Evolutionary conservation across 768 basidiomycete species (phyloP), one percentile per base, ranked within the genome.

Genomic region (Russula emetica): DNA sequence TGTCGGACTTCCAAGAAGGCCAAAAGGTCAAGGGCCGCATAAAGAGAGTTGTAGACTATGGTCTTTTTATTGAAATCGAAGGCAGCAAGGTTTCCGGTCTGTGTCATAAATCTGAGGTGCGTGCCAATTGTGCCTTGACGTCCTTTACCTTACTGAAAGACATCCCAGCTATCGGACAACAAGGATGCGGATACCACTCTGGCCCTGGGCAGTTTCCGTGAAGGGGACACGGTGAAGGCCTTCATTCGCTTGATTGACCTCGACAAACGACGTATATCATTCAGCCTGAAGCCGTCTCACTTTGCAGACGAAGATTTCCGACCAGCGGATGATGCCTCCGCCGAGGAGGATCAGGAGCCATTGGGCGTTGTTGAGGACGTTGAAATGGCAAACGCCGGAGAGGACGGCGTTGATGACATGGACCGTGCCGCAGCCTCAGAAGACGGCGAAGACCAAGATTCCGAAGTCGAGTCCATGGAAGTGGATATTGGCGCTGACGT

Each of bases 101-200:
- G 13, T 99, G 96, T 73, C 96, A 98, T 74, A 94, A 94, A 74
- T 92, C 92, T 11, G 83, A 98, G 82, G 93, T 88, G 69, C 58
- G 79, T 72, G n/a, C 16, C 8, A 24, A 26, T 34, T 10, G 11
- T 24, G 20, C 36, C 36, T 18, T 24, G 8, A 5, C 10, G 5
- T 44, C 36, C 8, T 14, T 24, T 34, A 50, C 22, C 26, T 44
- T 56, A 26, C 56, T 60, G 22, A 55, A 55, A 40, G 5, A n/a
- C 36, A 5, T 26, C 61, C 22, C 66, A 97, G 94, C 80, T 98
- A 49, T 90, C 94, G 9, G 96, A 98, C 71, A 92, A 91, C 72
- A 80, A 85, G 66, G 83, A 88, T 34, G 89, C 89, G 5, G 92
- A 95, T 73, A 85, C 91, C 24, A 75, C 80, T 30, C 75, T 88